Percentiles rank a stretch among this genome's conserved stretches.
phyloP scores from a whole-genome alignment of 257 asterid genomes.

The Primulina eburnea region DNA sequence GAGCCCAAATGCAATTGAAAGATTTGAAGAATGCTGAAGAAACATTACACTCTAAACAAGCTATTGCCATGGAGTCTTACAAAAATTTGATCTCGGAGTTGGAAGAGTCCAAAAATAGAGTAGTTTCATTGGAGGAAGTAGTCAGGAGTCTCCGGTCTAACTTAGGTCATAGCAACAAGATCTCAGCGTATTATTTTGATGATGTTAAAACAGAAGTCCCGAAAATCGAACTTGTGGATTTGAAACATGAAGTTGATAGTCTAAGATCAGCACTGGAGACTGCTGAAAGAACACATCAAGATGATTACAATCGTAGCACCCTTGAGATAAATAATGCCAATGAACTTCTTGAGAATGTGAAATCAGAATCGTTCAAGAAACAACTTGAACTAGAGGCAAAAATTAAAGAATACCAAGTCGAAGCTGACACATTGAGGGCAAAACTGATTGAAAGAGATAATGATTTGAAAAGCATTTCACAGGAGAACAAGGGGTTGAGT shows the following conservation, averaged over 20 bases:
- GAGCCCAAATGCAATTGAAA: constrained; percentile 57
- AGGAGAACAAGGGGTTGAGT: constrained; percentile 28
- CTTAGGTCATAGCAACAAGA: constrained; percentile 22
- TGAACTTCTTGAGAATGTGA: constrained; percentile 57
- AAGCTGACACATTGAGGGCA: constrained; percentile 46
- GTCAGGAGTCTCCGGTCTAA: constrained; percentile 45
- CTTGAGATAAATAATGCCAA: constrained; percentile 59
- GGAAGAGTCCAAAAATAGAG: constrained; percentile 53
- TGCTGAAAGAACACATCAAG: constrained; percentile 64
- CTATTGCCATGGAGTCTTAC: constrained; percentile 38
- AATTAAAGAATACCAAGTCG: constrained; percentile 36
- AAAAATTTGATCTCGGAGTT: constrained; percentile 50
- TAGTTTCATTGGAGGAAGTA: constrained; percentile 52
- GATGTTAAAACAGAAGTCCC: constrained; percentile 17
- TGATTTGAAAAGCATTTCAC: constrained; percentile 24
- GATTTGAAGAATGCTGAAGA: constrained; percentile 53
- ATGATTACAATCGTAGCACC: constrained; percentile 56
- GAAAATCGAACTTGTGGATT: constrained; percentile 31
- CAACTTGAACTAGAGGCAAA: constrained; percentile 58
- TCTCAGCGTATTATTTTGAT: constrained; percentile 19
- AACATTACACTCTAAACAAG: constrained; percentile 40
- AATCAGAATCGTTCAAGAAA: constrained; percentile 39
- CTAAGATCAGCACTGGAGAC: constrained; percentile 59
- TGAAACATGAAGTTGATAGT: constrained; percentile 42
- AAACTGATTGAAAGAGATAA: constrained; percentile 42